A percentile compares a stretch with the other conserved stretches of the same genome.
Evolutionary conservation across 805 yeast genomes (phyloP).

Genomic region (Barnettozyma siamensis): DNA sequence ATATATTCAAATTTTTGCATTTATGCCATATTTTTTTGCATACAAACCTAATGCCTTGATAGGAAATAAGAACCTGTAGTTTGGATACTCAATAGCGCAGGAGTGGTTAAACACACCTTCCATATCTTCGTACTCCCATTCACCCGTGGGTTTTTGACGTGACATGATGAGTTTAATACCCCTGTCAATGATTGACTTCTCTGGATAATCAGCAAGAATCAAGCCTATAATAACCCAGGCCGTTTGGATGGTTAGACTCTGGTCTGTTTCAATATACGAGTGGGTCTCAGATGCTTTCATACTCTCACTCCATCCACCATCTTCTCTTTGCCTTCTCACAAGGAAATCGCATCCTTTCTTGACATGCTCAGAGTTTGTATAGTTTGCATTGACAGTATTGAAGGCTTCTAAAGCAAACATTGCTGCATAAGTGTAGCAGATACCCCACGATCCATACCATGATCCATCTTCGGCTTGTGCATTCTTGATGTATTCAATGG

Average conservation of each 20-base stretch:
- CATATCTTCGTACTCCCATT: slow-evolving; percentile 76
- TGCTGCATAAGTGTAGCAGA: slow-evolving; percentile 90
- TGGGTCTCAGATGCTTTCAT: slow-evolving; percentile 85
- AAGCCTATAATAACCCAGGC: slow-evolving; percentile 89
- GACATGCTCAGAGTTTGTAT: slow-evolving; percentile 57
- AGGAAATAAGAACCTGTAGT: slow-evolving; percentile 82
- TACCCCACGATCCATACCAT: slow-evolving; percentile 99
- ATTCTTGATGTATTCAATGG: slow-evolving; percentile 62
- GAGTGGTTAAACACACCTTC: slow-evolving; percentile 97
- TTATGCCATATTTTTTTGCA: slow-evolving; percentile 17
- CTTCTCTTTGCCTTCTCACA: slow-evolving; percentile 64
- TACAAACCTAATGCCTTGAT: slow-evolving; percentile 89
- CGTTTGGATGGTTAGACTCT: slow-evolving; percentile 78
- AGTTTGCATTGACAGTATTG: slow-evolving; percentile 57
- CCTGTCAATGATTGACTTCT: slow-evolving; percentile 48
- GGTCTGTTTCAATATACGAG: slow-evolving; percentile 59
- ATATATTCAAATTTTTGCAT: background rate
- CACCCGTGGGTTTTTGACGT: slow-evolving; percentile 71
- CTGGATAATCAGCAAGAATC: slow-evolving; percentile 75
- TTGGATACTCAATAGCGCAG: slow-evolving; percentile 92
- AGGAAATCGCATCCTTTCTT: slow-evolving; percentile 81
- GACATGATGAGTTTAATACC: slow-evolving; percentile 61
- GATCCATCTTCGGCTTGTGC: slow-evolving; percentile 80
- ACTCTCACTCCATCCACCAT: slow-evolving; percentile 98
- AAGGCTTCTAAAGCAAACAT: slow-evolving; percentile 98